Evolutionary conservation across 768 basidiomycete genomes (phyloP).

Genomic region (Thelephora aurantiotincta): DNA sequence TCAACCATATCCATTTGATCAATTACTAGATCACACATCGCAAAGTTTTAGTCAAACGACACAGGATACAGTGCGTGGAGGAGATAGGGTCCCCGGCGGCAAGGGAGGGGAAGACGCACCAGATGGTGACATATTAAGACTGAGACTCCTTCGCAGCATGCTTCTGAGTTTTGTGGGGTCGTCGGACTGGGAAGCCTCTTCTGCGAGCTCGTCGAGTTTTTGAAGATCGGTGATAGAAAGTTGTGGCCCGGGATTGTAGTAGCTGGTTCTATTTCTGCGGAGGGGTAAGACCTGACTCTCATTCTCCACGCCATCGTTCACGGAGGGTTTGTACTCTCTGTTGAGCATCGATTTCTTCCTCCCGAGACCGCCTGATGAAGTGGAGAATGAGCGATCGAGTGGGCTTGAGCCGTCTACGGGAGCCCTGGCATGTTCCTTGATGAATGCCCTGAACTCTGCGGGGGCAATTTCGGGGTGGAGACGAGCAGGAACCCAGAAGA

Average conservation of each 20-base stretch:
- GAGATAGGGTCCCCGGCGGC: background rate
- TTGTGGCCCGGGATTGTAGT: slow-evolving; percentile 60
- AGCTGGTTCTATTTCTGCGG: slow-evolving; percentile 54
- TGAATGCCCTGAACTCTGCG: slow-evolving; percentile 86
- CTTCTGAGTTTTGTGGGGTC: slow-evolving; percentile 72
- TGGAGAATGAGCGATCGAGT: slow-evolving; percentile 29
- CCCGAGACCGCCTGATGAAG: slow-evolving; percentile 37
- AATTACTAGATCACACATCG: slow-evolving; percentile 27
- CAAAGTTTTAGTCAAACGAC: slow-evolving; percentile 8
- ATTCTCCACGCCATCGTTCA: slow-evolving; percentile 63
- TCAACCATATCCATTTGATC: slow-evolving; percentile 57
- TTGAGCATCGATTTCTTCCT: slow-evolving; percentile 91
- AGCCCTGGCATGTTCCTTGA: slow-evolving; percentile 76
- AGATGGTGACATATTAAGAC: slow-evolving; percentile 73
- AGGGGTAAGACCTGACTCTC: slow-evolving; percentile 49
- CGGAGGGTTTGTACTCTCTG: slow-evolving; percentile 77
- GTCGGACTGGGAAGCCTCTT: slow-evolving; percentile 73
- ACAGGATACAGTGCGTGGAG: slow-evolving; percentile 1
- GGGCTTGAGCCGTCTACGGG: slow-evolving; percentile 31
- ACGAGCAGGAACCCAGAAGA: slow-evolving; percentile 97
- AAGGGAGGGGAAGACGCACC: slow-evolving; percentile 37
- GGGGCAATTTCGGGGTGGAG: slow-evolving; percentile 97
- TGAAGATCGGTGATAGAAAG: slow-evolving; percentile 92
- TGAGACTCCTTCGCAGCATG: slow-evolving; percentile 74
- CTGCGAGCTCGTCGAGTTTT: slow-evolving; percentile 82